Evolutionary conservation across 2,329 filamentous ascomycete genomes (phyloP).

Genomic region (Allantophomopsis lycopodina): DNA sequence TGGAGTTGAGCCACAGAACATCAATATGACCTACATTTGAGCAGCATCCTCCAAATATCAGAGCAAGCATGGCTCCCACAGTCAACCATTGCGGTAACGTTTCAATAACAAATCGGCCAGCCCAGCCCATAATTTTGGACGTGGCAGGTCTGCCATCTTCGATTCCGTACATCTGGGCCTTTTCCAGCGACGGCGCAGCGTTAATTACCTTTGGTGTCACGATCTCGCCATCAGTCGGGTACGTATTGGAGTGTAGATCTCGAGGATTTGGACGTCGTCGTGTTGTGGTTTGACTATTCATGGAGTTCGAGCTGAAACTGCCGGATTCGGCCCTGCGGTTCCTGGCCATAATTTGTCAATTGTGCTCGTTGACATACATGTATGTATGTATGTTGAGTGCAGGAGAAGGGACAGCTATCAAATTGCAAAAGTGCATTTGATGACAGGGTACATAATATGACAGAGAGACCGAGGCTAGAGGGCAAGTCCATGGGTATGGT

Average conservation of each 20-base stretch:
- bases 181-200: conserved; percentile 36
- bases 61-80: conserved; percentile 53
- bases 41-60: conserved; percentile 95
- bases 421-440: no score
- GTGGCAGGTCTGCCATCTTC: conserved; percentile 34
- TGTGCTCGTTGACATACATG: no score
- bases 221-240: conserved; percentile 22
- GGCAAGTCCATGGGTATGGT: no score
- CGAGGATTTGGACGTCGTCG: conserved; percentile 30
- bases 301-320: conserved; percentile 20
- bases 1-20: conserved; percentile 1
- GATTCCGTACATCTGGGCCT: conserved; percentile 40
- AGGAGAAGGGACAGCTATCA: no score
- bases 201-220: conserved; percentile 36
- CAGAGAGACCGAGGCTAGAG: no score
- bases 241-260: conserved; percentile 24
- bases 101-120: conserved; percentile 38
- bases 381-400: no score
- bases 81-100: conserved; percentile 50
- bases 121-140: conserved; percentile 34
- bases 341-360: conserved; percentile 13
- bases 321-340: conserved; percentile 19
- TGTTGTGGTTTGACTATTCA: conserved; percentile 26
- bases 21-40: conserved; percentile 55
- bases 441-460: no score